Percentiles rank a stretch among this genome's conserved stretches.
phyloP scores from a whole-genome alignment of 768 basidiomycete genomes.

The Auricularia sp. region DNA sequence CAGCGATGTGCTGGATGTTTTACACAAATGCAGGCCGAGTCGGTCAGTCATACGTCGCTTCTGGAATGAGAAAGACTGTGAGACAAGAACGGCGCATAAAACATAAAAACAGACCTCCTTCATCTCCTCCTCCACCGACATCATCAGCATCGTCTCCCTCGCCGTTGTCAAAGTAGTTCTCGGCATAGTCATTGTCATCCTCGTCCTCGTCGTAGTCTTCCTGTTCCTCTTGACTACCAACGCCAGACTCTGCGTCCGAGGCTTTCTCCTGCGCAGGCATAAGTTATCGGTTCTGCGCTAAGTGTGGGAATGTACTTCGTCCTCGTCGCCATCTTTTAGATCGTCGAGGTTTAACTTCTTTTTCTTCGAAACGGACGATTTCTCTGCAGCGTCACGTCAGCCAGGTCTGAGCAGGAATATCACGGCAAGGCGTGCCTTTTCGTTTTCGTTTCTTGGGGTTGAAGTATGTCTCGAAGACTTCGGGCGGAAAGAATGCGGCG shows the following conservation, averaged over 20 bases:
- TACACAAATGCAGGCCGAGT: no score
- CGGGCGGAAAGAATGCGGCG: conserved; percentile 65
- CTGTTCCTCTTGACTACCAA: conserved; percentile 51
- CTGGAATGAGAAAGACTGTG: no score
- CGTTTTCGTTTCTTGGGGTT: conserved; percentile 30
- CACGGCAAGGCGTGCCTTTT: conserved; percentile 13
- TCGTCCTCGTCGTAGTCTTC: conserved; percentile 77
- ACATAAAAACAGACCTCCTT: conserved; percentile 37
- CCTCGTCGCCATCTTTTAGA: conserved; percentile 54
- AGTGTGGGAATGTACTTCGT: conserved; percentile 23
- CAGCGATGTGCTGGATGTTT: no score
- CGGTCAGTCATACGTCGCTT: no score
- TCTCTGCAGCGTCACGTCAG: conserved; percentile 19
- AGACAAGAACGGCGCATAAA: no score
- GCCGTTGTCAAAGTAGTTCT: conserved; percentile 86
- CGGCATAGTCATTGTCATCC: conserved; percentile 84
- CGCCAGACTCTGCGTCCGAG: conserved; percentile 33
- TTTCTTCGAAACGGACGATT: conserved; percentile 20
- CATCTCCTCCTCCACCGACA: conserved; percentile 57
- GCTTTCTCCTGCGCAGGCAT: conserved; percentile 13
- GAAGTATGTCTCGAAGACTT: conserved; percentile 71
- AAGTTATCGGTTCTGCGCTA: no score
- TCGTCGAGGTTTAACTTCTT: conserved; percentile 53
- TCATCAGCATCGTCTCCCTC: conserved; percentile 76
- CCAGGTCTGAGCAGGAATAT: conserved; percentile 1